Base-by-base conservation (phyloP, 192 early-diverging fungal species). In the Backusella luteola region DNA sequence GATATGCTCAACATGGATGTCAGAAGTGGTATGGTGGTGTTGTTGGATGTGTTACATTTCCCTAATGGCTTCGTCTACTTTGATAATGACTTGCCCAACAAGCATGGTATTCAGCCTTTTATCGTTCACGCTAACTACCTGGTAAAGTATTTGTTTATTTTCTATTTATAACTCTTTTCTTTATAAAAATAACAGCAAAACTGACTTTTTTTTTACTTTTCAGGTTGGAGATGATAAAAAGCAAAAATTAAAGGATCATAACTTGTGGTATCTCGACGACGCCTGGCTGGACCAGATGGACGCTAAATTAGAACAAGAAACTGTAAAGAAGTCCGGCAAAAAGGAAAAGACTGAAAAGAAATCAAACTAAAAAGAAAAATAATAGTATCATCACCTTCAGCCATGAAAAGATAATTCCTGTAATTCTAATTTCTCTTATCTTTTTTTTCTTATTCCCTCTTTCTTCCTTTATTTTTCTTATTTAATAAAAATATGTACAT, bases 111-210 rank as follows among this genome's bases (percentile, higher is more conserved):
- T 36, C 23, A 70, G 6, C 76, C 80, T 17, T 70, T 77, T 53
- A 75, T 81, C 38, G 80, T 78, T 5, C 80, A 81, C 69, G 76
- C 71, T 3, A 81, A 74, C 7, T 77, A 81, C 52, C 35, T 73
- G 67, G 78, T 79, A 76, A 71, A 71, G 23, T 32, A 52, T 32
- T 56, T 41, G 21, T 49, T 23, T 75, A 9, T 66, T 2, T 26
- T 1, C 12, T 74, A 21, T 35, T 66, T 74, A 66, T 38, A 17
- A 66, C 9, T 21, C n/a, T 29, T 21, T 41, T 6, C n/a, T 35
- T 42, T 75, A 5, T 63, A 63, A 29, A 59, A 59, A 59, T 23
- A 29, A 29, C 7, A 11, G 7, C 8, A 56, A 56, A 29, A 29
- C 56, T 63, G 21, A 29, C 26, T 63, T 56, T 56, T 11, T 59